Evolutionary conservation across 805 yeast genomes (phyloP).

Genomic region (Candida khao-thaluensis): DNA sequence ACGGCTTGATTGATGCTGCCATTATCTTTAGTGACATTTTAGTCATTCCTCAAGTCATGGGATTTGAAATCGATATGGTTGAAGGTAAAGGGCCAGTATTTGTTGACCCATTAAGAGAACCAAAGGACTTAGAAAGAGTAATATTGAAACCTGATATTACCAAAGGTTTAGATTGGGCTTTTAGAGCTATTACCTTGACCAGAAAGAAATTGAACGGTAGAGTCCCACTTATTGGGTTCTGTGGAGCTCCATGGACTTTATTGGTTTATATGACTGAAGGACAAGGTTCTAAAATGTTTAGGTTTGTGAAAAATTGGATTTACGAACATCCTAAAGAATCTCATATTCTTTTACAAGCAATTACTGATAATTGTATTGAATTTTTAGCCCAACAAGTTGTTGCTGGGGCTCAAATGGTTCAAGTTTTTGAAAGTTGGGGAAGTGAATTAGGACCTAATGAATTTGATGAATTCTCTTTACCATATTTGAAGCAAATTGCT

Average conservation of each 20-base stretch:
- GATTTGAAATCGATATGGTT: constrained; percentile 89
- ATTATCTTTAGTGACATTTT: constrained; percentile 93
- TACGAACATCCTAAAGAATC: constrained; percentile 74
- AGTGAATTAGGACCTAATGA: constrained; percentile 93
- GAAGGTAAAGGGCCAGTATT: constrained; percentile 95
- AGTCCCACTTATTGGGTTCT: constrained; percentile 92
- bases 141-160: constrained; percentile 66
- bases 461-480: constrained; percentile 84
- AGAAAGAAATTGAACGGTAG: constrained; percentile 81
- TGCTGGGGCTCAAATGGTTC: constrained; percentile 98
- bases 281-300: constrained; percentile 88
- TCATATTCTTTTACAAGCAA: constrained; percentile 67
- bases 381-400: constrained; percentile 90
- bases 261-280: constrained; percentile 98
- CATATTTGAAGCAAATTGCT: constrained; percentile 78
- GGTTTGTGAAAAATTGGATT: constrained; percentile 91
- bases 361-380: constrained; percentile 87
- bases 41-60: constrained; percentile 98
- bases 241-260: constrained; percentile 98
- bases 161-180: constrained; percentile 89
- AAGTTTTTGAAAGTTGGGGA: constrained; percentile 97
- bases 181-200: constrained; percentile 89
- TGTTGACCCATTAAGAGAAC: constrained; percentile 78
- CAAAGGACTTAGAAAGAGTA: constrained; percentile 61
- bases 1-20: constrained; percentile 92